phyloP scores from a whole-genome alignment of 345 rosid genomes.

The Raphanus sativus region DNA sequence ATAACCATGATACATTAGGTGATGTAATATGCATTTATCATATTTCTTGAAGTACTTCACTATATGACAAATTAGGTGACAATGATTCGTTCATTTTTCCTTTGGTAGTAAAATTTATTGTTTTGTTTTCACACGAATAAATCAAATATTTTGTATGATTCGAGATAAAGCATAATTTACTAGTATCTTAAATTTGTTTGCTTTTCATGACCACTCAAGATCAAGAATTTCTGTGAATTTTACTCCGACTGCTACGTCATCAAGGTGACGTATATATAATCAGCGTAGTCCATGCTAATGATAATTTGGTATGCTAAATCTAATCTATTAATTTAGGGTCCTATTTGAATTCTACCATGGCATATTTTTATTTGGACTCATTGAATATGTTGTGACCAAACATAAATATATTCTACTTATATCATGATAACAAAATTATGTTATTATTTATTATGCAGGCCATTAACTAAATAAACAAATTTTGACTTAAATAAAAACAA shows the following conservation, averaged over 20 bases:
- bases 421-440: no score
- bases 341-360: neutral
- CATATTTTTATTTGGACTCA: neutral
- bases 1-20: neutral
- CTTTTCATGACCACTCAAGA: neutral
- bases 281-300: neutral
- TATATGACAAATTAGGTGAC: no score
- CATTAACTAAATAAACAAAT: no score
- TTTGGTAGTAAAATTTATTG: neutral
- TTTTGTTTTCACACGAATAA: neutral
- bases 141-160: neutral
- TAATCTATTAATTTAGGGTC: no score
- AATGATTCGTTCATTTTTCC: neutral
- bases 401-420: neutral
- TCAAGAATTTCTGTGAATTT: neutral
- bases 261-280: slow-evolving; percentile 8
- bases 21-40: no score
- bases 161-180: neutral
- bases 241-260: slow-evolving; percentile 6
- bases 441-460: no score
- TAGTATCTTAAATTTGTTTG: neutral
- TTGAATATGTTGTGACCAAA: neutral
- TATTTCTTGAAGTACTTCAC: no score
- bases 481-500: no score
- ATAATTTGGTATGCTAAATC: neutral